Percentiles rank a stretch among this genome's conserved stretches.
These are phyloP conservation scores for Xerocomus spinulosus DNA, from an alignment of 768 basidiomycete genomes.

Conservation along the genomic window DNA sequence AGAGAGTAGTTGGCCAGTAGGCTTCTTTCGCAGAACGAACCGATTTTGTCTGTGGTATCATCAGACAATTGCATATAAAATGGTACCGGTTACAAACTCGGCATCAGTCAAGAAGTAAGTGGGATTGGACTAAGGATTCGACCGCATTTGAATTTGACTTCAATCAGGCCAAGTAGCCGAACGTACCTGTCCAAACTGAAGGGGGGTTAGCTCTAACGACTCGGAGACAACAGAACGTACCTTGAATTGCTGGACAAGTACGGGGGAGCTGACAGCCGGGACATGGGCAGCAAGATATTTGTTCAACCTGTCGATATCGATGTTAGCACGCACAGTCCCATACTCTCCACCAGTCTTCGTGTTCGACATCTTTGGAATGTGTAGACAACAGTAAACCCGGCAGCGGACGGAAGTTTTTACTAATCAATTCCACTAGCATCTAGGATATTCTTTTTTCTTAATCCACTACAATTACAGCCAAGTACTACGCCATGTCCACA, in stretches of 20 bases:
- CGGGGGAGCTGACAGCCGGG: slow-evolving; percentile 52
- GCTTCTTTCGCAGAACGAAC: slow-evolving; percentile 91
- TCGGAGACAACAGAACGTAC: slow-evolving; percentile 37
- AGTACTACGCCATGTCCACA: no score
- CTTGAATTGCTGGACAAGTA: slow-evolving; percentile 90
- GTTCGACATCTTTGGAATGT: slow-evolving; percentile 20
- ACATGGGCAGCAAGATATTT: slow-evolving; percentile 58
- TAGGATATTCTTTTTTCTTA: neutral
- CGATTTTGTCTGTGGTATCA: slow-evolving; percentile 40
- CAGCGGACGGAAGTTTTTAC: no score
- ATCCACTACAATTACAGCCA: neutral
- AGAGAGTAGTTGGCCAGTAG: slow-evolving; percentile 80
- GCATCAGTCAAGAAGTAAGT: slow-evolving; percentile 90
- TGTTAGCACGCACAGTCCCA: slow-evolving; percentile 65
- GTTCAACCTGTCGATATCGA: slow-evolving; percentile 62
- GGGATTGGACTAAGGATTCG: slow-evolving; percentile 72
- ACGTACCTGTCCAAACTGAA: slow-evolving; percentile 82
- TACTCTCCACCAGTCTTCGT: slow-evolving; percentile 69
- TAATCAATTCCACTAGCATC: no score
- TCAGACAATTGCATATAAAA: neutral
- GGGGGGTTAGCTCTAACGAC: slow-evolving; percentile 1
- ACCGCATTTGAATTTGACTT: slow-evolving; percentile 2
- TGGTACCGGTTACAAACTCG: slow-evolving; percentile 39
- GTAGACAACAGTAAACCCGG: no score
- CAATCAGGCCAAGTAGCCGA: neutral